Evolutionary conservation across 768 basidiomycete genomes (phyloP).

Genomic region (Chalciporus piperatus): DNA sequence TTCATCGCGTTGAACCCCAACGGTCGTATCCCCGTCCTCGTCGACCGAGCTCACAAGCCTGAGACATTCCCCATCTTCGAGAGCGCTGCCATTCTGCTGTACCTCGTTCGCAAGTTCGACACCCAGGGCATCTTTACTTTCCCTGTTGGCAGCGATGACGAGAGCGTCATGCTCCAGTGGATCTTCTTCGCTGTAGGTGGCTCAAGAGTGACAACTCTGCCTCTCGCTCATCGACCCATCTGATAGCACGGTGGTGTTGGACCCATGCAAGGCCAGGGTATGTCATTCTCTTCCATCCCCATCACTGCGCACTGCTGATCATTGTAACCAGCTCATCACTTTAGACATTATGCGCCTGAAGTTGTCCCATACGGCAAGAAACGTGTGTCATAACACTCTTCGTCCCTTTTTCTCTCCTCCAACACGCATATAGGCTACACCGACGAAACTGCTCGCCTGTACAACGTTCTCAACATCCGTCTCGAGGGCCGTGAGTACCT

Average conservation of each 20-base stretch:
- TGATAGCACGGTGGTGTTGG: slow-evolving; percentile 73
- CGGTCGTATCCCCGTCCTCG: slow-evolving; percentile 66
- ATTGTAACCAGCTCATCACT: slow-evolving; percentile 57
- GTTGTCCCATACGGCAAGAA: slow-evolving; percentile 69
- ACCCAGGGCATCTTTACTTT: slow-evolving; percentile 69
- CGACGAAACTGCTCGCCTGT: slow-evolving; percentile 81
- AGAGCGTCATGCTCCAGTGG: slow-evolving; percentile 80
- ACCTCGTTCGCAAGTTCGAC: slow-evolving; percentile 80
- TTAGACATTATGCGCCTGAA: slow-evolving; percentile 60
- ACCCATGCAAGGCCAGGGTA: slow-evolving; percentile 82
- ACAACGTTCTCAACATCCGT: slow-evolving; percentile 77
- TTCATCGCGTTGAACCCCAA: slow-evolving; percentile 75
- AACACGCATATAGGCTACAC: slow-evolving; percentile 52
- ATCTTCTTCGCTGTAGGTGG: slow-evolving; percentile 71
- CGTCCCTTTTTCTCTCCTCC: not conserved
- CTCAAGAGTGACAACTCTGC: too few relatives aligned
- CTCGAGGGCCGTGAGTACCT: slow-evolving; percentile 76
- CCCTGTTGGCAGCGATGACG: slow-evolving; percentile 54
- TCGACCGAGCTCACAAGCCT: slow-evolving; percentile 51
- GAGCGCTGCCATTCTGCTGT: slow-evolving; percentile 79
- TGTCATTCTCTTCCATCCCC: not conserved
- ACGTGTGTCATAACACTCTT: slow-evolving; percentile 34
- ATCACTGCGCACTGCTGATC: slow-evolving; percentile 9
- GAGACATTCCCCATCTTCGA: slow-evolving; percentile 71
- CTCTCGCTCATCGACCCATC: not conserved